These are phyloP conservation scores for Torulaspora franciscae DNA, from an alignment of 805 yeast genomes.

Conservation along the genomic window DNA sequence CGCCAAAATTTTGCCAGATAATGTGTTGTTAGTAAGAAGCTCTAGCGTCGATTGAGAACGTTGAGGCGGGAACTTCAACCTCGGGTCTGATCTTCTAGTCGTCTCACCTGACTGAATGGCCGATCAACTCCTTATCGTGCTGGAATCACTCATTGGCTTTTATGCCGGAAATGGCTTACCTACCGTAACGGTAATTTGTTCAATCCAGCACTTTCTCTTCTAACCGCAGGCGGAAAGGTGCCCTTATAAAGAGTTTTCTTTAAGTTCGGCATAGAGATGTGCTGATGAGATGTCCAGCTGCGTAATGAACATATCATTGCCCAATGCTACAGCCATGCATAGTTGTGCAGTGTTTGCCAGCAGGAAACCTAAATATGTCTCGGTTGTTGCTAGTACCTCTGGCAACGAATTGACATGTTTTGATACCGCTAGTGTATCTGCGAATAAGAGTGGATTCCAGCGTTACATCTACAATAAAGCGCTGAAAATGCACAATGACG, in stretches of 20 bases:
- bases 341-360: not conserved
- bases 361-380: constrained; percentile 2
- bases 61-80: no score
- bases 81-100: no score
- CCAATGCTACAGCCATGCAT: constrained; percentile 5
- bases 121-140: not conserved
- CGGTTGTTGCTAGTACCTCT: constrained; percentile 14
- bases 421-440: no score
- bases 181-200: not conserved
- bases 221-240: constrained; percentile 2
- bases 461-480: no score
- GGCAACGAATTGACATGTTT: constrained; percentile 13
- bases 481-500: no score
- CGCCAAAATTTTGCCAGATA: not conserved
- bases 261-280: no score
- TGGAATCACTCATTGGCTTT: not conserved
- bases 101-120: no score
- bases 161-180: not conserved
- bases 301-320: constrained; percentile 5
- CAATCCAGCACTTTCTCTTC: not conserved
- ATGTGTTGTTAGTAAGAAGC: no score
- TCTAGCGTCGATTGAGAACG: no score
- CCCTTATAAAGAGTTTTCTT: constrained; percentile 5
- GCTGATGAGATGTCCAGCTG: constrained; percentile 5
- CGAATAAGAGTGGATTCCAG: no score